Base-by-base conservation (phyloP, 495 filamentous ascomycete genomes). In the Xylaria telfairii region DNA sequence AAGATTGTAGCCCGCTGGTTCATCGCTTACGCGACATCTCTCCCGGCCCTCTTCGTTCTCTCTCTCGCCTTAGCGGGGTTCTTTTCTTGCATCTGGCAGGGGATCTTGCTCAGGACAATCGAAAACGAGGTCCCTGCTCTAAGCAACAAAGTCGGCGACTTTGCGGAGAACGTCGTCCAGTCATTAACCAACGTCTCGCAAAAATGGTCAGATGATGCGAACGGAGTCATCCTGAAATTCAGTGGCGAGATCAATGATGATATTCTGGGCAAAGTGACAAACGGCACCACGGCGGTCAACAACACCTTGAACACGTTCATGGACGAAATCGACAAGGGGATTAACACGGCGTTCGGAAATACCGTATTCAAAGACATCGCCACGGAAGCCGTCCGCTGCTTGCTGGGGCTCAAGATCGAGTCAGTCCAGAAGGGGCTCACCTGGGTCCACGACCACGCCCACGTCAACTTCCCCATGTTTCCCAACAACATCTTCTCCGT, bases 241-340 rank as follows among this genome's bases (percentile, higher is more conserved):
- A 92, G 92, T 80, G 78, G 78, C 28, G 87, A 92, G 28, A 87
- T 99, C 77, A 99, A 98, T 81, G 69, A 88, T 30, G 89, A 98
- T 57, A 79, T 99, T 53, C 90, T 98, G 70, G 92, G 94, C 69
- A 97, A 95, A 92, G 93, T 97, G 37, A 92, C 90, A 53, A 94
- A 89, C 44, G 92, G 90, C 13, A 97, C 95, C 0, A 81, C 80
- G 4, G 92, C 92, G 0, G 83, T 98, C 60, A 98, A 98, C 78
- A 77, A 91, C 69, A 98, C 96, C 0, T 88, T 99, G 30, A 95
- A 93, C 72, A 84, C 86, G 17, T 93, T 98, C 78, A 88, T 94
- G 67, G 84, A 92, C 39, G 86, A 91, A 66, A 94, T 94, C 78
- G 88, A 85, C 68, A 82, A 87, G 39, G 89, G 88, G 2, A 83